Evolutionary conservation across 2,329 filamentous ascomycete genomes (phyloP).

Genomic region (Alternaria metachromatica): DNA sequence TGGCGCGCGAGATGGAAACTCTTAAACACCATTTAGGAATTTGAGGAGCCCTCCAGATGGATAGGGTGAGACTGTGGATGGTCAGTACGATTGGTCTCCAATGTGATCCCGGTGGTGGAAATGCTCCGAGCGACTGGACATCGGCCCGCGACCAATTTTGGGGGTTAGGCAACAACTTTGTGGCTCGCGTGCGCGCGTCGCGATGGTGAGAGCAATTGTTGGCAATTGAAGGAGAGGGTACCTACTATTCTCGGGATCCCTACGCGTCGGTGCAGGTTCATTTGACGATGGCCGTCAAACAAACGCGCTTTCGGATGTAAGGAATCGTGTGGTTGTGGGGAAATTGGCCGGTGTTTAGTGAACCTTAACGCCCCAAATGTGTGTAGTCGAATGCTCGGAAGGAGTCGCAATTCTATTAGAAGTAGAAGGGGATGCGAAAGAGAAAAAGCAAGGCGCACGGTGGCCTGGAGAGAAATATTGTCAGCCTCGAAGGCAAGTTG

Average conservation of each 20-base stretch:
- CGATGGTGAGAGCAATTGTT: conserved; percentile 6
- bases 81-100: conserved; percentile 21
- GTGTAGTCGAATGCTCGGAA: conserved; percentile 12
- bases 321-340: conserved; percentile 19
- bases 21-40: conserved; percentile 86
- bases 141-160: conserved; percentile 12
- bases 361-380: conserved; percentile 20
- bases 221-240: conserved; percentile 17
- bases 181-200: conserved; percentile 18
- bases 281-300: conserved; percentile 93
- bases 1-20: conserved; percentile 89
- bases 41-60: conserved; percentile 66
- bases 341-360: conserved; percentile 21
- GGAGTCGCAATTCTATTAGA: conserved; percentile 13
- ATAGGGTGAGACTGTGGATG: conserved; percentile 55
- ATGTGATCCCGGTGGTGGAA: conserved; percentile 22
- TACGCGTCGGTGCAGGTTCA: conserved; percentile 88
- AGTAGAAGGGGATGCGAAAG: conserved; percentile 11
- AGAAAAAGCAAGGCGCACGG: conserved; percentile 25
- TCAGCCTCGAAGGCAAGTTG: conserved; percentile 28
- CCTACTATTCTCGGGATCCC: conserved; percentile 68
- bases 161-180: conserved; percentile 27
- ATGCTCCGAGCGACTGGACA: conserved; percentile 18
- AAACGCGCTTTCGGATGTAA: conserved; percentile 72
- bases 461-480: conserved; percentile 38